Conservation (phyloP, 2,329 filamentous ascomycete species). For the Lasiodiplodia citricola region DNA sequence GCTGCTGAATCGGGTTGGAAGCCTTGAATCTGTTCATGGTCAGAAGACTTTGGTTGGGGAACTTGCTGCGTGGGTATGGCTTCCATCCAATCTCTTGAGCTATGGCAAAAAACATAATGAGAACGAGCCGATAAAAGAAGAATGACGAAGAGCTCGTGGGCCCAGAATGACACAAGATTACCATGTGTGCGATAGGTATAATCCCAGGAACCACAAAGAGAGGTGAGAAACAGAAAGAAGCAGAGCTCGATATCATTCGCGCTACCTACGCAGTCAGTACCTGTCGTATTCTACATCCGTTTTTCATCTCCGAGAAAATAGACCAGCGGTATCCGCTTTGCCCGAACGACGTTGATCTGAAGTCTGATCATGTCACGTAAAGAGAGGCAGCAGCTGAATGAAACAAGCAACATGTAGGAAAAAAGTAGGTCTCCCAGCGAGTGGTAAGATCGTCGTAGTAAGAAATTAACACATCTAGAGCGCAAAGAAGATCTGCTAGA, state of each 20-base stretch:
- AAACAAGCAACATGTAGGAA: background rate
- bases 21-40: too few species aligned
- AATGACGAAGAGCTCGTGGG: too few species aligned
- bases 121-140: background rate
- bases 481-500: slow-evolving; percentile 1
- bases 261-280: background rate
- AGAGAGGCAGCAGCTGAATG: background rate
- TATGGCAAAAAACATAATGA: background rate
- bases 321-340: background rate
- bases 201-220: background rate
- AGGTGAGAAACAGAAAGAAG: background rate
- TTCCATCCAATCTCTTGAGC: too few species aligned
- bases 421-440: background rate
- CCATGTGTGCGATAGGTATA: background rate
- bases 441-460: slow-evolving; percentile 19
- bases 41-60: too few species aligned
- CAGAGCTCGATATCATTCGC: background rate
- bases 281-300: background rate
- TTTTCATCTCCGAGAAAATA: background rate
- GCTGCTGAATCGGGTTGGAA: too few species aligned
- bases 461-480: slow-evolving; percentile 15
- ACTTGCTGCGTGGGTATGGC: too few species aligned
- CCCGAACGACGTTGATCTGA: background rate
- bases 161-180: too few species aligned
- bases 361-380: background rate